phyloP scores from a whole-genome alignment of 495 filamentous ascomycete genomes.

The Aspergillus nanangensis region DNA sequence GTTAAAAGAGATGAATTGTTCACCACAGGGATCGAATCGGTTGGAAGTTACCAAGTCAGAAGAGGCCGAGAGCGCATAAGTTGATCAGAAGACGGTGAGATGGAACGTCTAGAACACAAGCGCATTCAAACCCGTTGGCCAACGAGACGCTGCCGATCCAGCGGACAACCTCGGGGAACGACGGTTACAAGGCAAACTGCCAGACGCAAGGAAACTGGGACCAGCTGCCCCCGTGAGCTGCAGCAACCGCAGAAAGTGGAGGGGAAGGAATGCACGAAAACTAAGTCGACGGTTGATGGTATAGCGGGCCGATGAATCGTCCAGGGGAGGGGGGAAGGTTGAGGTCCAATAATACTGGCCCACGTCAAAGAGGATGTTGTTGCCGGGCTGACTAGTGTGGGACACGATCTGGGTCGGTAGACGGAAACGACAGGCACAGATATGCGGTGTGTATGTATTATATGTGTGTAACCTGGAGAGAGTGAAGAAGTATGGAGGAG shows the following conservation, averaged over 20 bases:
- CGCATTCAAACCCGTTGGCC: constrained; percentile 9
- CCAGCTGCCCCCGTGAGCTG: no score
- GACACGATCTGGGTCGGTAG: constrained; percentile 9
- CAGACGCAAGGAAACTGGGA: constrained; percentile 7
- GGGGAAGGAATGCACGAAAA: constrained; percentile 8
- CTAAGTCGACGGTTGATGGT: constrained; percentile 7
- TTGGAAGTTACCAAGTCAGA: constrained; percentile 12
- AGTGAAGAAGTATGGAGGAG: constrained; percentile 2
- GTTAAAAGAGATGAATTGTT: constrained; percentile 12
- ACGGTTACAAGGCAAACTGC: no score
- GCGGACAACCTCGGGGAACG: constrained; percentile 6
- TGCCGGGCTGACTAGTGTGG: constrained; percentile 9
- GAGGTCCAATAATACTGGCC: constrained; percentile 36
- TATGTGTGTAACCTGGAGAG: constrained; percentile 2
- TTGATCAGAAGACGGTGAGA: constrained; percentile 14
- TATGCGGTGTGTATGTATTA: no score
- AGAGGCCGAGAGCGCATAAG: constrained; percentile 16
- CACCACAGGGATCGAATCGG: constrained; percentile 1
- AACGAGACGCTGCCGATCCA: constrained; percentile 13
- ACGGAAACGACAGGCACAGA: neutral
- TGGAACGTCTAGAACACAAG: constrained; percentile 36
- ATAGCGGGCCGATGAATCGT: neutral
- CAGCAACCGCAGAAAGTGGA: constrained; percentile 1
- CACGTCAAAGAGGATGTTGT: constrained; percentile 40
- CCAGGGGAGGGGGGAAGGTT: constrained; percentile 24